phyloP scores from a whole-genome alignment of 1,284 basidiomycete species.

The Apiotrichum sp. region DNA sequence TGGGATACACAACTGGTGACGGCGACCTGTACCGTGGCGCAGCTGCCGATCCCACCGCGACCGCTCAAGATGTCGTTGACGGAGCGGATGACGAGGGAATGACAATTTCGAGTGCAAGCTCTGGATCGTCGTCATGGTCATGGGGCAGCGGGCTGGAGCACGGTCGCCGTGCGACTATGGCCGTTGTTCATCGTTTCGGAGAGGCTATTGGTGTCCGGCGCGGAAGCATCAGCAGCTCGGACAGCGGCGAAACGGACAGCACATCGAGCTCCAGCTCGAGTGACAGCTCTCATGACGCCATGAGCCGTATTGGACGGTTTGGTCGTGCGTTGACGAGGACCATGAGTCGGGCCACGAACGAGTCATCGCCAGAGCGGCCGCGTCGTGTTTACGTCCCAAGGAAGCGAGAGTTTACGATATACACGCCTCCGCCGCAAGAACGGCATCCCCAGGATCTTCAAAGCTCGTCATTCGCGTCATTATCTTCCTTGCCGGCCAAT shows the following conservation, averaged over 20 bases:
- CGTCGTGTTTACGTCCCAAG: slow-evolving; percentile 34
- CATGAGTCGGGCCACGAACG: slow-evolving; percentile 14
- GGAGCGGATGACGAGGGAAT: slow-evolving; percentile 31
- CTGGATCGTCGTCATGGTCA: slow-evolving; percentile 26
- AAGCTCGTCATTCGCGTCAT: not conserved
- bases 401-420: slow-evolving; percentile 57
- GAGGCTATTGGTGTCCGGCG: slow-evolving; percentile 39
- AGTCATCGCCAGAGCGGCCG: slow-evolving; percentile 23
- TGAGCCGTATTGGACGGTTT: slow-evolving; percentile 5
- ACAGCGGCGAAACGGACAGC: slow-evolving; percentile 7
- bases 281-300: slow-evolving; percentile 9
- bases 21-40: slow-evolving; percentile 45
- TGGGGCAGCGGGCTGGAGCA: slow-evolving; percentile 35
- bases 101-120: slow-evolving; percentile 25
- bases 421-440: slow-evolving; percentile 12
- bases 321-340: slow-evolving; percentile 14
- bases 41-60: slow-evolving; percentile 24
- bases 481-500: not conserved
- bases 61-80: not conserved
- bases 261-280: not conserved
- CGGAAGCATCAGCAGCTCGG: slow-evolving; percentile 23
- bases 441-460: not conserved
- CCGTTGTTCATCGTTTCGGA: slow-evolving; percentile 40
- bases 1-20: slow-evolving; percentile 37
- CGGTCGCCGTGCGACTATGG: slow-evolving; percentile 32